These are phyloP conservation scores for Fusarium aywerte DNA, from an alignment of 2,329 filamentous ascomycete genomes.

Conservation along the genomic window DNA sequence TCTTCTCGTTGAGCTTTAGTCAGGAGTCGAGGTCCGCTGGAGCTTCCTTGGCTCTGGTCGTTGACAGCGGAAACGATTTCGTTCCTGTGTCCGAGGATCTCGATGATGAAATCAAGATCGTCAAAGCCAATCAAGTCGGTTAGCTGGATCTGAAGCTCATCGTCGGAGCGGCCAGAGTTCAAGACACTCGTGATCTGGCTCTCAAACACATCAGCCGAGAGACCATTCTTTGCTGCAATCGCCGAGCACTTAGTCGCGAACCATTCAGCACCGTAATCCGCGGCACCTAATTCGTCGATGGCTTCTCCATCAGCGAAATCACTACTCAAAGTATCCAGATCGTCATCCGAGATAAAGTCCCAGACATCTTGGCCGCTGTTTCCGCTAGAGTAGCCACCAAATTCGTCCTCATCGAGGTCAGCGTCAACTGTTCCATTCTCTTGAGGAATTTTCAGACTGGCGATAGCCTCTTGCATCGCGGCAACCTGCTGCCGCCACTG, in stretches of 20 bases:
- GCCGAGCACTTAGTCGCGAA: slow-evolving; percentile 73
- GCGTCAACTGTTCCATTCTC: slow-evolving; percentile 53
- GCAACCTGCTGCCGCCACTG: slow-evolving; percentile 88
- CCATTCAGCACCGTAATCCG: slow-evolving; percentile 72
- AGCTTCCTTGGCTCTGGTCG: slow-evolving; percentile 50
- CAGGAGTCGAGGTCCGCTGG: slow-evolving; percentile 66
- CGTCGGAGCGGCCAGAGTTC: slow-evolving; percentile 73
- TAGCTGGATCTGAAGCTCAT: slow-evolving; percentile 90
- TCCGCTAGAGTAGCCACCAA: slow-evolving; percentile 64
- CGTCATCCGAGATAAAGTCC: slow-evolving; percentile 86
- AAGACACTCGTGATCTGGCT: slow-evolving; percentile 82
- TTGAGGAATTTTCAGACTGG: slow-evolving; percentile 69
- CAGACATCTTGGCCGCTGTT: slow-evolving; percentile 84
- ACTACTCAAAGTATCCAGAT: slow-evolving; percentile 73
- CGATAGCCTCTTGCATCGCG: slow-evolving; percentile 87
- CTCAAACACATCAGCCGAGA: slow-evolving; percentile 76
- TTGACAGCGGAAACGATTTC: slow-evolving; percentile 68
- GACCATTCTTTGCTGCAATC: slow-evolving; percentile 73
- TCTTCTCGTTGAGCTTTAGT: slow-evolving; percentile 83
- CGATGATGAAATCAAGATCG: slow-evolving; percentile 91
- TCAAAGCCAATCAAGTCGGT: slow-evolving; percentile 93
- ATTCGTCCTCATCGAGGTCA: slow-evolving; percentile 72
- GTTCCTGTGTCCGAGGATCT: slow-evolving; percentile 81
- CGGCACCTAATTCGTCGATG: slow-evolving; percentile 42
- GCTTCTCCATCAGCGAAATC: slow-evolving; percentile 66